Base-by-base conservation (phyloP, 257 asterid species). In the Thymus quinquecostatus region DNA sequence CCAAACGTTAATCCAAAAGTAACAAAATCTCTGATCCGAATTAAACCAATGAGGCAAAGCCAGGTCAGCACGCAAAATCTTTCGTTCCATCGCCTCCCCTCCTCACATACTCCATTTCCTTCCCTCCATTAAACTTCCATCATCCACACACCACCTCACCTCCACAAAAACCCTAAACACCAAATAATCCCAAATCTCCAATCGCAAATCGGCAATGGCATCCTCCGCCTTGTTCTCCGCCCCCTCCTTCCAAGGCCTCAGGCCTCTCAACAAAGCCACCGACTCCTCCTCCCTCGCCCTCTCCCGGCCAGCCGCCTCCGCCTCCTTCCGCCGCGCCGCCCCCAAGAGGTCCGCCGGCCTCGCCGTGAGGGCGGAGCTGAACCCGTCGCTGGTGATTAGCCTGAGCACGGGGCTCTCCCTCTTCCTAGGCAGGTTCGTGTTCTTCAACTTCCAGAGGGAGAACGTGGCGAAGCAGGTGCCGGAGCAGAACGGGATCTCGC, bases 401-500 rank as follows among this genome's bases (percentile, higher is more conserved):
- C 75, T 94, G 30, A 94, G 99, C 93, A 94, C 99, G 0, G 98
- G 99, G 0, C 80, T 94, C 1, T 94, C 99, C 0, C 82, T 94
- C 10, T 94, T 92, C 84, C 48, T 94, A 54, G 98, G 99, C 6
- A 77, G 99, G 66, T 94, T 94, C 66, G 99, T 94, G 2, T 92
- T 92, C 91, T 94, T 91, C 87, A 89, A 86, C 60, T 94, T 94
- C 89, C 99, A 94, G 88, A 83, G 99, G 58, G 99, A 94, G 47
- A 94, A 94, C 83, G 89, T 88, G 36, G 97, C 96, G 7, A 94
- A 91, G 73, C 98, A 94, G 76, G 99, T 90, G 66, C 99, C 99
- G 1, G 89, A 85, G 70, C 99, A 94, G 84, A 94, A 94, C 54
- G 99, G 99, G 1, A 38, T 74, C 4, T 75, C 96, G 0, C 99